Conservation (phyloP, 805 yeast genomes). For the Saturnispora mendoncae region DNA sequence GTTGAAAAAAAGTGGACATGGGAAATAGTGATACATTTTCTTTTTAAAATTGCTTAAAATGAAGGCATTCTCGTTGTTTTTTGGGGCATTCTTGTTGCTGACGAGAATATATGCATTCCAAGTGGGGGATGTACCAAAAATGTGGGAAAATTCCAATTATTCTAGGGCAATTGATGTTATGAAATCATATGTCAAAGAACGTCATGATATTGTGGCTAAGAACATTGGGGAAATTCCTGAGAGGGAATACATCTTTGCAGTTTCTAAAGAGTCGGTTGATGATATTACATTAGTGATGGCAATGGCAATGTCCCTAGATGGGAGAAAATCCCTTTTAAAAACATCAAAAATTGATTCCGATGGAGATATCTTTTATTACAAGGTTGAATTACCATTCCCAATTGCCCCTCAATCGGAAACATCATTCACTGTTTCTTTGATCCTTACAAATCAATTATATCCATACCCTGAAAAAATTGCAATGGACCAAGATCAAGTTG, state of each 20-base stretch:
- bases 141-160: conserved; percentile 52
- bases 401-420: conserved; percentile 52
- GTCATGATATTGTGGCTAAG: conserved; percentile 42
- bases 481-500: conserved; percentile 52
- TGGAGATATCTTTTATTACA: conserved; percentile 33
- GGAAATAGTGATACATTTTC: background rate
- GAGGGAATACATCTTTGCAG: conserved; percentile 46
- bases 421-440: conserved; percentile 41
- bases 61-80: background rate
- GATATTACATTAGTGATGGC: conserved; percentile 24
- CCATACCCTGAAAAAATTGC: conserved; percentile 61
- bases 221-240: conserved; percentile 52
- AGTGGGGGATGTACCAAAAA: background rate
- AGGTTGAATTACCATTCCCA: conserved; percentile 51
- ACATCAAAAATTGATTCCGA: conserved; percentile 11
- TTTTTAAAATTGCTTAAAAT: background rate
- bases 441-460: conserved; percentile 36
- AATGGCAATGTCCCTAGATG: conserved; percentile 15
- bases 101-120: background rate
- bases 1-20: background rate
- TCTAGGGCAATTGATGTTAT: conserved; percentile 54
- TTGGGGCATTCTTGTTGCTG: background rate
- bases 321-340: conserved; percentile 18
- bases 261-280: conserved; percentile 38
- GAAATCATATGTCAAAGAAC: conserved; percentile 58